Base-by-base conservation (phyloP, 345 rosid genomes). In the Clausena lansium region DNA sequence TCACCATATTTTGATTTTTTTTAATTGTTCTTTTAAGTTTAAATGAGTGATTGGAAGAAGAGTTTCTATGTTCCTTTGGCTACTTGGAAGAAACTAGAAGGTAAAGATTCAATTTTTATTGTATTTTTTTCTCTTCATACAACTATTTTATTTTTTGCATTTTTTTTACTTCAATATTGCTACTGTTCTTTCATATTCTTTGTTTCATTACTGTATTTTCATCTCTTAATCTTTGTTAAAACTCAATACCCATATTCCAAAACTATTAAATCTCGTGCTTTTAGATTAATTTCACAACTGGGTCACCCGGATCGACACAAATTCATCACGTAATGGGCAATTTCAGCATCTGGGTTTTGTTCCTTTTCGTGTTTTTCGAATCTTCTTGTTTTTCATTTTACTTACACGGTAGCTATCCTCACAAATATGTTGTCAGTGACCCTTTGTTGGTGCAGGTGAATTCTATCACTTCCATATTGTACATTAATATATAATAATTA, bases 351-450 rank as follows among this genome's bases (percentile, higher is more conserved):
- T 91, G 89, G 86, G 82, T 84, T 30, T 55, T 87, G 77, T 78
- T 78, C 39, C 36, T 89, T 64, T 64, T 67, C 62, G 30, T 83
- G 70, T 63, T 84, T 28, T 73, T 90, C 70, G 87, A 85, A 80
- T 83, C 80, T n/a, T 84, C 86, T 25, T 70, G 61, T 13, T 60
- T 54, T 71, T 93, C 90, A 61, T 93, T 84, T 81, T 93, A 93
- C 80, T 88, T 92, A 61, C 97, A 95, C 1, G 95, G 98, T 33
- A 93, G 98, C 59, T 93, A 90, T 73, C 95, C 95, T 20, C 93
- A 87, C 63, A 93, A 91, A 75, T 79, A 93, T 41, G 80, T n/a
- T 13, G 71, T 85, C 24, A 88, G 97, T 28, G 95, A 84, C 55
- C n/a, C 76, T 61, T 76, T 92, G 83, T 88, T 90, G 9, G 94